Percentiles rank a stretch among this genome's conserved stretches.
Evolutionary conservation across 345 rosid species (phyloP).

Genomic region (Rubroshorea leprosula): DNA sequence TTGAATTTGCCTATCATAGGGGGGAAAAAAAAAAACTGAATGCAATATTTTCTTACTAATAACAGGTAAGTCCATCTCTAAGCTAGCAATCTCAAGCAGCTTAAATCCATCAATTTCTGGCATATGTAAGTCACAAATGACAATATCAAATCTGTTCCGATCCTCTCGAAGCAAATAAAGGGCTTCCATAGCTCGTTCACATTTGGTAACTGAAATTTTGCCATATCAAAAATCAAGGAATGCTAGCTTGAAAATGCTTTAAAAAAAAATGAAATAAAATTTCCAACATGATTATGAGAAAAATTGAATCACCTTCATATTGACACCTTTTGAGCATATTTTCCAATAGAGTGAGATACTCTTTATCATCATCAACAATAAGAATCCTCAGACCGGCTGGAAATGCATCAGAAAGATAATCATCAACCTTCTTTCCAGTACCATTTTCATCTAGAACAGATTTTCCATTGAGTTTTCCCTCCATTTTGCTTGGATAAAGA

Average conservation of each 20-base stretch:
- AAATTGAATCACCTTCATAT: background rate
- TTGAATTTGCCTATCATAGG: background rate
- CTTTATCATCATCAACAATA: conserved; percentile 2
- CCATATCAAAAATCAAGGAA: background rate
- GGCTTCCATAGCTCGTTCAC: conserved; percentile 20
- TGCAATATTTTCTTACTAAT: conserved; percentile 21
- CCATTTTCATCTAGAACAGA: background rate
- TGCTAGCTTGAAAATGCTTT: background rate
- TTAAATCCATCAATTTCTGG: conserved; percentile 32
- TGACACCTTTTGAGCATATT: conserved; percentile 3
- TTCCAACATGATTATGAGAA: too few relatives aligned
- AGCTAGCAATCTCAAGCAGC: conserved; percentile 18
- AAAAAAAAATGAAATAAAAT: background rate
- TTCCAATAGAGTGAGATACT: background rate
- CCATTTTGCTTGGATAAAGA: background rate
- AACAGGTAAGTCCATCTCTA: conserved; percentile 23
- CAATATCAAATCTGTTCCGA: conserved; percentile 24
- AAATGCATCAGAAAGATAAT: background rate
- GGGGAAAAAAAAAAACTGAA: background rate
- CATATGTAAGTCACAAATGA: conserved; percentile 24
- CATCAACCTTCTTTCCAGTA: background rate
- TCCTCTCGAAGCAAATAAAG: conserved; percentile 23
- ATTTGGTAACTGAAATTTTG: conserved; percentile 23
- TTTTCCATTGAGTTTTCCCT: background rate
- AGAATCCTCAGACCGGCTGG: conserved; percentile 10